Evolutionary conservation across 1,139 yeast species (phyloP).

Genomic region (Lizanozyma gosingica): DNA sequence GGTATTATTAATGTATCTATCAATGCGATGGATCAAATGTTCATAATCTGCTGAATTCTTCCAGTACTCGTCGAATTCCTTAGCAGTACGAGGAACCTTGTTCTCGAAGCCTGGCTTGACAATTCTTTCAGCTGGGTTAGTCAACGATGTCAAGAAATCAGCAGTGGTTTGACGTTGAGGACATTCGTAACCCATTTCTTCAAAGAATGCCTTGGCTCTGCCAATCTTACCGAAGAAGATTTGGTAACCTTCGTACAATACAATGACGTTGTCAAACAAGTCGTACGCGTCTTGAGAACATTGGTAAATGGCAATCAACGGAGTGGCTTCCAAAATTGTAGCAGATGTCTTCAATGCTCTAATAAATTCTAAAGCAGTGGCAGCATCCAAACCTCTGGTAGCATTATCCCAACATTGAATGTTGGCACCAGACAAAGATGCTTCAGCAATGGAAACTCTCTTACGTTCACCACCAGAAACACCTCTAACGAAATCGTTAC

Average conservation of each 20-base stretch:
- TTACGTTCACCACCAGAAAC: constrained; percentile 83
- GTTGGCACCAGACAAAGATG: constrained; percentile 50
- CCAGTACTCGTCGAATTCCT: constrained; percentile 65
- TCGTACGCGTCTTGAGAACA: constrained; percentile 75
- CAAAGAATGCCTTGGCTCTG: constrained; percentile 52
- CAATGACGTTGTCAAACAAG: constrained; percentile 63
- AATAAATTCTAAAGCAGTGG: constrained; percentile 69
- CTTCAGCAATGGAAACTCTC: constrained; percentile 73
- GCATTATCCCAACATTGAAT: constrained; percentile 71
- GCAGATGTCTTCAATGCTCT: constrained; percentile 61
- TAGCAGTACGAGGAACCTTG: constrained; percentile 59
- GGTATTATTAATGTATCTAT: constrained; percentile 16
- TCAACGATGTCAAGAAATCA: constrained; percentile 49
- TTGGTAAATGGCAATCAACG: constrained; percentile 75
- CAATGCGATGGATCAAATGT: constrained; percentile 23
- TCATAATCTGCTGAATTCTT: constrained; percentile 44
- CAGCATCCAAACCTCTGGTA: constrained; percentile 68
- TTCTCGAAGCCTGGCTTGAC: constrained; percentile 44
- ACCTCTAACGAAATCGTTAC: constrained; percentile 66
- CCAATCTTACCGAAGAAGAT: constrained; percentile 60
- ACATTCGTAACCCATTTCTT: constrained; percentile 58
- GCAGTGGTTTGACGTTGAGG: constrained; percentile 53
- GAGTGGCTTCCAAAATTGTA: constrained; percentile 46
- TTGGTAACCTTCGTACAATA: constrained; percentile 71
- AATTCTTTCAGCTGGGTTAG: constrained; percentile 45